Evolutionary conservation across 139 green algal species (phyloP).

Genomic region (Trebouxia sp.): DNA sequence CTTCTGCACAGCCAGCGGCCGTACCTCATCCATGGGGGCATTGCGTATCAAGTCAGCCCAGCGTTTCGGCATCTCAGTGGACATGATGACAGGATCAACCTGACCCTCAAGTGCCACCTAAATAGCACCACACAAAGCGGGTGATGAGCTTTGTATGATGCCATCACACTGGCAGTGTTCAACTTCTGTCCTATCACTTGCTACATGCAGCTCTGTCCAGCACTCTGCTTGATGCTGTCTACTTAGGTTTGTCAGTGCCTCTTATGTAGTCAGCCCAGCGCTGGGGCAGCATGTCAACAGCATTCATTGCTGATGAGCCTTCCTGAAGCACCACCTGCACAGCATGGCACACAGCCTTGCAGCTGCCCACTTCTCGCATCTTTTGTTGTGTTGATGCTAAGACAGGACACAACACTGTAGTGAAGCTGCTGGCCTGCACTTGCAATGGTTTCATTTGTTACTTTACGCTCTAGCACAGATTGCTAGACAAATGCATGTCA

Average conservation of each 20-base stretch:
- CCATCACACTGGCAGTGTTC: background rate
- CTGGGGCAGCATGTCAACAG: conserved; percentile 82
- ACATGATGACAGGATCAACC: conserved; percentile 70
- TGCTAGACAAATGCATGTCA: background rate
- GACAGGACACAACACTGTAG: background rate
- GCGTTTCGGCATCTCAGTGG: conserved; percentile 80
- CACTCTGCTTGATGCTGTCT: too few species aligned
- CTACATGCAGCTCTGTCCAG: too few species aligned
- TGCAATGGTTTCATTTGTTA: background rate
- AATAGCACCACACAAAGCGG: conserved; percentile 38
- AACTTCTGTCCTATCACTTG: background rate
- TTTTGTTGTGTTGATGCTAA: background rate
- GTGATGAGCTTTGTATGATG: background rate
- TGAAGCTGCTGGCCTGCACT: background rate
- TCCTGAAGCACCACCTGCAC: background rate
- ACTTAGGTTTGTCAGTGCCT: conserved; percentile 32
- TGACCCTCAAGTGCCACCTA: conserved; percentile 59
- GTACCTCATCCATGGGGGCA: conserved; percentile 67
- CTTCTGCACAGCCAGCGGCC: conserved; percentile 34
- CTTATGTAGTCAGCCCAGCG: conserved; percentile 86
- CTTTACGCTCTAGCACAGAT: background rate
- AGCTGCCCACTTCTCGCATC: background rate
- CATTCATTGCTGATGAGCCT: conserved; percentile 55
- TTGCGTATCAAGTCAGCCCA: conserved; percentile 90
- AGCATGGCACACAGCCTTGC: background rate